Percentiles rank a stretch among this genome's conserved stretches.
phyloP scores from a whole-genome alignment of 129 eudicot genomes.

The Cynara cardunculus region DNA sequence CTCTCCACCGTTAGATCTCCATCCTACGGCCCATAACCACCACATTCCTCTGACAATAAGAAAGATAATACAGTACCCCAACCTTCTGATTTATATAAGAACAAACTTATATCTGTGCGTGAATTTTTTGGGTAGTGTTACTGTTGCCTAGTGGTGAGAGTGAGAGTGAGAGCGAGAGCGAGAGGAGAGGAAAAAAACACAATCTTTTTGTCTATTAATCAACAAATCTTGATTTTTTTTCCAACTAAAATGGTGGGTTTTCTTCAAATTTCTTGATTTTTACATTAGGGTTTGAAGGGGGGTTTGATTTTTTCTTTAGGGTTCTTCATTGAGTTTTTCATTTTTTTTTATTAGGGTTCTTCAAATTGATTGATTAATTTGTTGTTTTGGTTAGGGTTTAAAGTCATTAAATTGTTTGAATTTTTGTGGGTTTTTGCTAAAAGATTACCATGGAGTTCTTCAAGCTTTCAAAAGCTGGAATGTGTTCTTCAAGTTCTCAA shows the following conservation, averaged over 20 bases:
- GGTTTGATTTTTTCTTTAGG: background rate
- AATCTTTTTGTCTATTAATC: background rate
- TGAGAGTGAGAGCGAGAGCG: slow-evolving; percentile 19
- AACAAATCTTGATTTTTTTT: background rate
- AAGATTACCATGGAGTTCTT: slow-evolving; percentile 43
- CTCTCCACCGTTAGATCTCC: slow-evolving; percentile 53
- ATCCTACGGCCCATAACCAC: slow-evolving; percentile 49
- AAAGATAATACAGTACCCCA: background rate
- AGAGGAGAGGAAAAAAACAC: slow-evolving; percentile 18
- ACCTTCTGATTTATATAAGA: slow-evolving; percentile 43
- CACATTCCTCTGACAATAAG: slow-evolving; percentile 18
- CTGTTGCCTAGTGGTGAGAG: slow-evolving; percentile 30
- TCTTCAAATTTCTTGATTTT: slow-evolving; percentile 21
- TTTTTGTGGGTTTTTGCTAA: slow-evolving; percentile 1
- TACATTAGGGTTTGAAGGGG: slow-evolving; percentile 1
- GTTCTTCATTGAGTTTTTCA: slow-evolving; percentile 14
- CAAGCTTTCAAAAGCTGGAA: slow-evolving; percentile 8
- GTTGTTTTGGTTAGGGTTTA: background rate
- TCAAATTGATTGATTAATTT: background rate
- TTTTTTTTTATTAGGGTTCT: slow-evolving; percentile 10
- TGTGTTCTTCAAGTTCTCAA: slow-evolving; percentile 25
- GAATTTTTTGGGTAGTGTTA: slow-evolving; percentile 50
- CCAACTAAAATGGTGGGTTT: slow-evolving; percentile 20
- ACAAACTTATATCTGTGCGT: slow-evolving; percentile 16
- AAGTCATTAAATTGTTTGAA: background rate